A percentile compares a stretch with the other conserved stretches of the same genome.
phyloP scores from a whole-genome alignment of 768 basidiomycete species.

The Sistotremastrum suecicum region DNA sequence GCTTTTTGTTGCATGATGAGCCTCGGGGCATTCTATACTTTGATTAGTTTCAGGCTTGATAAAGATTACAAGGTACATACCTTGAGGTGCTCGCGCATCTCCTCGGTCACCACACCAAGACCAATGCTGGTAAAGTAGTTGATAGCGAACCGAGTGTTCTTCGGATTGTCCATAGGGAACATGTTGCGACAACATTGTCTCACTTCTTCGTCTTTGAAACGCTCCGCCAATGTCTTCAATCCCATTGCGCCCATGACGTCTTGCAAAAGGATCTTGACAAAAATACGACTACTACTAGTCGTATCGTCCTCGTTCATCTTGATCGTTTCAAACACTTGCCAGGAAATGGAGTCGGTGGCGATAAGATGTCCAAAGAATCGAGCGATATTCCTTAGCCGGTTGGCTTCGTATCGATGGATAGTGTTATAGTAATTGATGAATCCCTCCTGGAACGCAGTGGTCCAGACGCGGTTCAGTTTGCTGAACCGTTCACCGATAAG shows the following conservation, averaged over 20 bases:
- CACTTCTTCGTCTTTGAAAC: constrained; percentile 83
- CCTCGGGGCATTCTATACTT: constrained; percentile 71
- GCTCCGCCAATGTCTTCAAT: constrained; percentile 66
- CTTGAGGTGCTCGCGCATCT: constrained; percentile 93
- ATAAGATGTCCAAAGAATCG: constrained; percentile 92
- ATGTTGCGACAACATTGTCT: constrained; percentile 58
- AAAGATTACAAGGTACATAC: constrained; percentile 25
- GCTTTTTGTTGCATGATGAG: constrained; percentile 91
- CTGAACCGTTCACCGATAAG: constrained; percentile 92
- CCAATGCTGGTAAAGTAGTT: constrained; percentile 97
- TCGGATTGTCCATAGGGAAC: constrained; percentile 95
- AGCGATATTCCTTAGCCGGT: constrained; percentile 92
- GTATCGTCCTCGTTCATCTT: constrained; percentile 98
- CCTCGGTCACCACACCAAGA: constrained; percentile 80
- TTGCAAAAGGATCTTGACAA: constrained; percentile 90
- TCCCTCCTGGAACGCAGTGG: constrained; percentile 73
- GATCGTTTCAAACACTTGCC: constrained; percentile 72
- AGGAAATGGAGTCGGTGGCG: constrained; percentile 76
- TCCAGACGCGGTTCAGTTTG: constrained; percentile 93
- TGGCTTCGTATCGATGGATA: constrained; percentile 97
- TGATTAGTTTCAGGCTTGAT: constrained; percentile 2
- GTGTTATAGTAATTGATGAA: constrained; percentile 88
- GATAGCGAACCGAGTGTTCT: constrained; percentile 92
- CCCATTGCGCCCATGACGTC: constrained; percentile 96
- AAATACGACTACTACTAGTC: constrained; percentile 90